phyloP scores from a whole-genome alignment of 192 early-diverging fungal genomes.

The Backusella morwellensis region DNA sequence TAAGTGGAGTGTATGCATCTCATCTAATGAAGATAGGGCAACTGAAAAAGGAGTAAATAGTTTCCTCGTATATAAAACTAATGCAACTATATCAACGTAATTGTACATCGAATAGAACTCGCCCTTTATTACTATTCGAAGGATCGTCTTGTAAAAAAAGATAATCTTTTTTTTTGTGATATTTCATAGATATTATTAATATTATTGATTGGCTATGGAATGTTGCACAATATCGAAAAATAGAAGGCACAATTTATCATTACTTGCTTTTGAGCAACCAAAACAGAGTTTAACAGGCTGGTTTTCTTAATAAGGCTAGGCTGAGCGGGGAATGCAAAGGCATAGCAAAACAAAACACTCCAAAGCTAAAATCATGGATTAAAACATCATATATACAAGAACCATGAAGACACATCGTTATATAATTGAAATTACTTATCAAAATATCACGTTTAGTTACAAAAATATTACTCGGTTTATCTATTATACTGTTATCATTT shows the following conservation, averaged over 20 bases:
- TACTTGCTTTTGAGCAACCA: not conserved
- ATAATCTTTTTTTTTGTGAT: not conserved
- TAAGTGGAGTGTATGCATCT: too few relatives aligned
- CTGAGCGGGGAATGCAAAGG: not conserved
- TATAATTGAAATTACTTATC: too few relatives aligned
- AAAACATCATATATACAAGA: not conserved
- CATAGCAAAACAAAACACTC: not conserved
- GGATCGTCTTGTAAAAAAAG: not conserved
- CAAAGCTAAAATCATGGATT: not conserved
- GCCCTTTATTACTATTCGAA: not conserved
- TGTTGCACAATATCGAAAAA: not conserved
- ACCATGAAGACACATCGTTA: not conserved
- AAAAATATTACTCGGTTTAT: too few relatives aligned
- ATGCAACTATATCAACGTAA: not conserved
- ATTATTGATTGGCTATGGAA: not conserved
- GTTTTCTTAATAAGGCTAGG: not conserved
- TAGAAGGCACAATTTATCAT: not conserved
- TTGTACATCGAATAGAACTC: not conserved
- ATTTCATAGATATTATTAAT: not conserved
- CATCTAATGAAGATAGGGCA: too few relatives aligned
- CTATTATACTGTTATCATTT: too few relatives aligned
- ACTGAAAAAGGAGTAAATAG: too few relatives aligned
- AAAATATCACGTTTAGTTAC: too few relatives aligned
- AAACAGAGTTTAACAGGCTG: not conserved
- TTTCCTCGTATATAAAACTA: not conserved